Conservation (phyloP, 1,284 basidiomycete genomes). For the Macrocybe sp. region DNA sequence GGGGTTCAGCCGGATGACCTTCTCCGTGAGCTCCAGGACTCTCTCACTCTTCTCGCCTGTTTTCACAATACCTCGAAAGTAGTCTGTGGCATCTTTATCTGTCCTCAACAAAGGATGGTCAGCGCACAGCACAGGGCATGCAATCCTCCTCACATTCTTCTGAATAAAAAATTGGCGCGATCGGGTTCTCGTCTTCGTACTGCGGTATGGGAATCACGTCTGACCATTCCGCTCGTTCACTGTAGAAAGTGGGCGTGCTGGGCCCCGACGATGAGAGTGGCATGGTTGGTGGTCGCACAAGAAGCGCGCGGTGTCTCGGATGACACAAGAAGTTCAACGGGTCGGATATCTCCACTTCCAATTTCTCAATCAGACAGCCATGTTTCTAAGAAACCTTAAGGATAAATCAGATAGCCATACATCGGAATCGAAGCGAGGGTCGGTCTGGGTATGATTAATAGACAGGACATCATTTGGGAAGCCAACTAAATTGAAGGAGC, state of each 20-base stretch:
- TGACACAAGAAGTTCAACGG: too few species aligned
- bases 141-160: constrained; percentile 65
- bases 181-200: constrained; percentile 69
- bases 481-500: too few species aligned
- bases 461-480: too few species aligned
- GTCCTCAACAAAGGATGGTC: not conserved
- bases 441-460: too few species aligned
- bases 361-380: too few species aligned
- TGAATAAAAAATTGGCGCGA: constrained; percentile 88
- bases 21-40: constrained; percentile 81
- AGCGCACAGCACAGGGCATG: not conserved
- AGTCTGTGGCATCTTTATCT: constrained; percentile 92
- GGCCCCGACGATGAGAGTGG: not conserved
- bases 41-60: constrained; percentile 72
- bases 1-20: constrained; percentile 83
- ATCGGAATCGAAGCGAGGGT: too few species aligned
- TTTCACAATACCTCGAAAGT: constrained; percentile 82
- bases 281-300: too few species aligned
- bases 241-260: constrained; percentile 36
- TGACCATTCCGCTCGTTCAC: constrained; percentile 67
- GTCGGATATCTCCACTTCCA: too few species aligned
- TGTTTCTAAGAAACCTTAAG: too few species aligned
- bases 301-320: too few species aligned
- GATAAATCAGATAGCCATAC: too few species aligned
- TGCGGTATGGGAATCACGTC: constrained; percentile 82